Conservation (phyloP, 2,329 filamentous ascomycete genomes). For the Fusarium fracticaudum region DNA sequence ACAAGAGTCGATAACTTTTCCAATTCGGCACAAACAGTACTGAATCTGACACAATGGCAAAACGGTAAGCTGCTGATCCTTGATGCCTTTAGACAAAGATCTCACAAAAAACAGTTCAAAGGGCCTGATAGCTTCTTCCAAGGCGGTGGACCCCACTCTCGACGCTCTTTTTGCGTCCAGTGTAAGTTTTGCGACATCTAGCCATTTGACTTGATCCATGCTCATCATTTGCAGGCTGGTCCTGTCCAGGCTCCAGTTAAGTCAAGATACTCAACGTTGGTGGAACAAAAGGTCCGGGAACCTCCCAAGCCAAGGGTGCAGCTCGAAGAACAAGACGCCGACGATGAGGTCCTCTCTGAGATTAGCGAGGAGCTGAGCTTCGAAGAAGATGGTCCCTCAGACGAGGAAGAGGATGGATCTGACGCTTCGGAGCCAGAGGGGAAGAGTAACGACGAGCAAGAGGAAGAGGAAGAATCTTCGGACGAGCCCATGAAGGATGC, state of each 20-base stretch:
- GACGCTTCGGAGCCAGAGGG: slow-evolving; percentile 43
- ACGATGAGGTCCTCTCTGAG: slow-evolving; percentile 48
- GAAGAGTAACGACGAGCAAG: slow-evolving; percentile 35
- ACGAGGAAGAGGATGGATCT: slow-evolving; percentile 40
- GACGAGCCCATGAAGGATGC: slow-evolving; percentile 49
- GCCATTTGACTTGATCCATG: slow-evolving; percentile 1
- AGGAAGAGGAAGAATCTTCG: slow-evolving; percentile 49
- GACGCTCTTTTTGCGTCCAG: slow-evolving; percentile 77
- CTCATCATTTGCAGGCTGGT: slow-evolving; percentile 55
- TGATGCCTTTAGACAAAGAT: slow-evolving; percentile 8
- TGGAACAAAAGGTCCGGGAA: slow-evolving; percentile 48
- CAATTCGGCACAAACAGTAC: slow-evolving; percentile 1
- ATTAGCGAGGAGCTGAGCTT: slow-evolving; percentile 48
- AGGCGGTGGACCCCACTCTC: slow-evolving; percentile 73
- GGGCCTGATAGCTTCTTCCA: slow-evolving; percentile 56
- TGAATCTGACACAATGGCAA: slow-evolving; percentile 36
- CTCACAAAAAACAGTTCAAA: slow-evolving; percentile 48
- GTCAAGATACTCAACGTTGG: slow-evolving; percentile 55
- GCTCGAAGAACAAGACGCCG: slow-evolving; percentile 46
- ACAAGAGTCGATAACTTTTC: slow-evolving; percentile 13
- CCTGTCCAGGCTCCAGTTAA: slow-evolving; percentile 59
- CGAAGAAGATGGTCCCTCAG: slow-evolving; percentile 44
- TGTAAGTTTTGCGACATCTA: slow-evolving; percentile 60
- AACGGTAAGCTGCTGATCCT: slow-evolving; percentile 29
- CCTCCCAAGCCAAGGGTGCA: slow-evolving; percentile 39